Evolutionary conservation across 768 basidiomycete species (phyloP), one percentile per base, ranked within the genome.

Genomic region (Russula compacta): DNA sequence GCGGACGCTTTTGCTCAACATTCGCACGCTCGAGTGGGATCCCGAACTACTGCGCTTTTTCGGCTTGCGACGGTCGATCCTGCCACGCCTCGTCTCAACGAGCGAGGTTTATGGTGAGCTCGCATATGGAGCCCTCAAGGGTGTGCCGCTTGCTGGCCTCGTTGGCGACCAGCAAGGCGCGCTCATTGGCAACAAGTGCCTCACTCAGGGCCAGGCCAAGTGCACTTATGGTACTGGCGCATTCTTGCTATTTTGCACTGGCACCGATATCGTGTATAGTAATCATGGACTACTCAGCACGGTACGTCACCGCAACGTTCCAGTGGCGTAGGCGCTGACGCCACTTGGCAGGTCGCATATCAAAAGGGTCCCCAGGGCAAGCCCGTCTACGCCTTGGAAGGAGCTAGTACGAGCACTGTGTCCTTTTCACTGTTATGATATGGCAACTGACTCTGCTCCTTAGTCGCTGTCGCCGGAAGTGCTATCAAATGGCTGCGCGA

Each of bases 131-230:
- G 69, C 84, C 3, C 76, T 92, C 63, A 76, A 78, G 65, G 92
- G 89, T 43, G 79, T 93, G 11, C 87, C 87, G 9, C 91, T 99
- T 56, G 94, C 86, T 40, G 95, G 95, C 21, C 83, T 98, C 50
- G 85, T 95, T 8, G 97, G 97, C n/a, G 97, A 99, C 71, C 97
- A 99, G 75, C 97, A 99, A 72, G 97, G 89, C 6, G 95, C 95
- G 24, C 77, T 99, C 24, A 84, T 98, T 53, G 97, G 95, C 0
- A 98, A 99, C 77, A 98, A 97, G 73, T 98, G 97, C 70, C 73
- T 99, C 56, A 77, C 70, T n/a, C 79, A 82, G 65, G 95, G 95
- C 17, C 89, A 98, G 71, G 95, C 95, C 2, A 99, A 99, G 75
- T 97, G 94, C 74, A 99, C 97, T 4, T 99, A 95, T 68, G 95